Base-by-base conservation (phyloP, 1,284 basidiomycete genomes). In the Pseudozyma sp. region DNA sequence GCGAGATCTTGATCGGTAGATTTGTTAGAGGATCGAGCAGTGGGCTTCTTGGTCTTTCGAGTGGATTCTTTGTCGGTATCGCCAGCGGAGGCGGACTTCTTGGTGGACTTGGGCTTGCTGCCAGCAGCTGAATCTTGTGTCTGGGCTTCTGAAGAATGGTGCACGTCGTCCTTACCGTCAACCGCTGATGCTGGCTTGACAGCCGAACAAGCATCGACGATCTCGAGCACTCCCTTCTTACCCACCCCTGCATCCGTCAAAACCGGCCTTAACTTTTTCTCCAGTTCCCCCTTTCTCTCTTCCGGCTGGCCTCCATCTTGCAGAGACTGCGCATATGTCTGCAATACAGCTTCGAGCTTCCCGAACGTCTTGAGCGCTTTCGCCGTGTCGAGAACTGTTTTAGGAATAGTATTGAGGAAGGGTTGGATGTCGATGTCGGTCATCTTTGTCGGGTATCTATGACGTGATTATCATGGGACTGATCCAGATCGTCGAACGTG, bases 311-410 rank as follows among this genome's bases (percentile, higher is more conserved):
- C 56, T 1, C 11, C 33, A 6, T 5, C 8, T 11, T 30, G 14
- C 33, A 9, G 7, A 16, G 52, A 19, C 0, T 17, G n/a, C 3
- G 56, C 72, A 58, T 64, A 54, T n/a, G 52, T 52, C 30, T 65
- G 51, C 14, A 79, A 24, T 11, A 51, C 60, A 4, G 45, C 29
- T 16, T 77, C 69, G 54, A 79, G 67, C 58, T 79, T 70, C 8
- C 67, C 46, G n/a, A 52, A 73, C 40, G 70, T 71, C 58, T 69
- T 74, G 59, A 79, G 69, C 13, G 68, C 70, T 35, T 57, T 63
- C 5, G 65, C 31, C 13, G 71, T 71, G 17, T 60, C 61, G 13
- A 75, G 1, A 91, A 70, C 63, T 7, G 73, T 47, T 17, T 58
- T 52, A 10, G 67, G 67, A 31, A 75, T 70, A 0, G 30, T 60